Evolutionary conservation across 2,329 filamentous ascomycete genomes (phyloP).

Genomic region (Penicillium sclerotiorum): DNA sequence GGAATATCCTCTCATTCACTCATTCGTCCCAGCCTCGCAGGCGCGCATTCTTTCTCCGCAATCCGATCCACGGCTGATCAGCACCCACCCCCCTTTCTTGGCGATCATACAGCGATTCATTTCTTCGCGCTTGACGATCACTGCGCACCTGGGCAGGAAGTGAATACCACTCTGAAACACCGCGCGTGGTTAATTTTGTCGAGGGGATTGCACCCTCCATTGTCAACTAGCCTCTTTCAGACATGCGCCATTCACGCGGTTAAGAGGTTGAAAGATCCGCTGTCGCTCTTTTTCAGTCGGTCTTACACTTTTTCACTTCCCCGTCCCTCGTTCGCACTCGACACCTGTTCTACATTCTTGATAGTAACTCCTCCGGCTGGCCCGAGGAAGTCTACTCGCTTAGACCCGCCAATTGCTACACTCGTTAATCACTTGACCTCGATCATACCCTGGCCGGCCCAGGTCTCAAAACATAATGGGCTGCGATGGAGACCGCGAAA

Average conservation of each 20-base stretch:
- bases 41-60: constrained; percentile 22
- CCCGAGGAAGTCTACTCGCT: constrained; percentile 33
- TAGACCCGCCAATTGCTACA: constrained; percentile 6
- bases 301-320: neutral
- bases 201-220: neutral
- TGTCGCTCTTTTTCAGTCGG: constrained; percentile 11
- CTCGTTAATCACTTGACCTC: constrained; percentile 9
- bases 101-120: constrained; percentile 17
- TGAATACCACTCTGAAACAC: constrained; percentile 17
- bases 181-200: constrained; percentile 4
- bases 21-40: constrained; percentile 5
- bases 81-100: constrained; percentile 23
- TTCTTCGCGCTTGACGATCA: constrained; percentile 13
- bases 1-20: constrained; percentile 5
- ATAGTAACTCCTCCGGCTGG: constrained; percentile 38
- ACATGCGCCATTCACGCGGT: constrained; percentile 22
- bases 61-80: constrained; percentile 11
- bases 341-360: neutral
- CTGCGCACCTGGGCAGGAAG: constrained; percentile 5
- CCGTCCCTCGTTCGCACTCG: neutral
- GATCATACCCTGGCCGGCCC: constrained; percentile 32
- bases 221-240: constrained; percentile 12
- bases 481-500: constrained; percentile 63
- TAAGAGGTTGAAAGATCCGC: constrained; percentile 13
- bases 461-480: constrained; percentile 57